Conservation (phyloP, 495 filamentous ascomycete species). For the Tetracladium marchalianum region DNA sequence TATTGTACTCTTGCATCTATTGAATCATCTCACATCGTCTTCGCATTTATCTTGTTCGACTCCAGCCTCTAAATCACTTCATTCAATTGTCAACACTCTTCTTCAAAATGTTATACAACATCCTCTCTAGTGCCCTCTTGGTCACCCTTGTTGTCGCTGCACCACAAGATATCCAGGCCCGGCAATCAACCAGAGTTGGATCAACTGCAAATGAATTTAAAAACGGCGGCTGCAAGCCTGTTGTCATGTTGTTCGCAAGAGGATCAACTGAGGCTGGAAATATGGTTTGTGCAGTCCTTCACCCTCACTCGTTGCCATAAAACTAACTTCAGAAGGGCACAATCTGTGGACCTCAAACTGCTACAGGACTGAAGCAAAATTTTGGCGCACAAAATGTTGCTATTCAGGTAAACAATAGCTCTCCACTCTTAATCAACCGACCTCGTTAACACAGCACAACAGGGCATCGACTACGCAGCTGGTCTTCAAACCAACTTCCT, state of each 20-base stretch:
- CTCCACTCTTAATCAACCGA: slow-evolving; percentile 19
- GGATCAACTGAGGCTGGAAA: slow-evolving; percentile 41
- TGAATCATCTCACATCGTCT: too few species aligned
- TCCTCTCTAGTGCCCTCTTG: too few species aligned
- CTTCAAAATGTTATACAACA: too few species aligned
- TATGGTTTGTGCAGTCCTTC: slow-evolving; percentile 29
- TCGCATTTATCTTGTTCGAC: too few species aligned
- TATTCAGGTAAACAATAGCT: slow-evolving; percentile 7
- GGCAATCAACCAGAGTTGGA: slow-evolving; percentile 6
- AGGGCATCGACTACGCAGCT: slow-evolving; percentile 32
- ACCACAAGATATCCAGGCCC: too few species aligned
- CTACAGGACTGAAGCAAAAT: slow-evolving; percentile 18
- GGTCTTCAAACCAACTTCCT: slow-evolving; percentile 28
- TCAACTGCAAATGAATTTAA: slow-evolving; percentile 33
- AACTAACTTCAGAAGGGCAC: slow-evolving; percentile 19
- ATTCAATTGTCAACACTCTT: slow-evolving; percentile 24
- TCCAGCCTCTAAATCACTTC: too few species aligned
- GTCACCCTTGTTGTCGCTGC: too few species aligned
- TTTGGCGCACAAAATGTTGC: slow-evolving; percentile 28
- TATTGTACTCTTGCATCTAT: too few species aligned
- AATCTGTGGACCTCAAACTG: slow-evolving; percentile 27
- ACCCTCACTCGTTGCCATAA: slow-evolving; percentile 3
- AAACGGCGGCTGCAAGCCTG: slow-evolving; percentile 30
- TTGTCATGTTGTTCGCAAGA: slow-evolving; percentile 43
- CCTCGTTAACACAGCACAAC: too few species aligned